Conservation (phyloP, 2,329 filamentous ascomycete species). For the Zymoseptoria brevis region DNA sequence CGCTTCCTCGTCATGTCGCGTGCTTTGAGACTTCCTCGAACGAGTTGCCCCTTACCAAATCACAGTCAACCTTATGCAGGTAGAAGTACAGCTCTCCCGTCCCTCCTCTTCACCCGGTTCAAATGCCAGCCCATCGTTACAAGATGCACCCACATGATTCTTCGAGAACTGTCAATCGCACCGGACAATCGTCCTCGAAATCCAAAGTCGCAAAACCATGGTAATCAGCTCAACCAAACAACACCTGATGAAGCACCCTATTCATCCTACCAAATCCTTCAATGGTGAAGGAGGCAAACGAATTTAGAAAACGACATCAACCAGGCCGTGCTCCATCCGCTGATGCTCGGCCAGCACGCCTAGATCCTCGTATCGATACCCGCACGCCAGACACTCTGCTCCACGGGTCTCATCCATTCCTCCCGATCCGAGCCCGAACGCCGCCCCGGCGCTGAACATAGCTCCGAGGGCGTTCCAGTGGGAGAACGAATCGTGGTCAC, state of each 20-base stretch:
- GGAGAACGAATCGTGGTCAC: background rate
- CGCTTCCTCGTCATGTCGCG: background rate
- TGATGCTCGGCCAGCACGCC: slow-evolving; percentile 19
- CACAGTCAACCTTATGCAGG: background rate
- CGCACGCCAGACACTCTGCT: slow-evolving; percentile 17
- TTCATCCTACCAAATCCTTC: too few relatives aligned
- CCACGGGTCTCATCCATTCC: background rate
- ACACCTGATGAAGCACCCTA: too few relatives aligned
- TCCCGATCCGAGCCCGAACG: background rate
- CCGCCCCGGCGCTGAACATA: background rate
- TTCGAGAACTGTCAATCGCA: background rate
- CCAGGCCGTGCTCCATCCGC: slow-evolving; percentile 14
- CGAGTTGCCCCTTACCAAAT: background rate
- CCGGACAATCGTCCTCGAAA: too few relatives aligned
- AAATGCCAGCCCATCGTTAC: background rate
- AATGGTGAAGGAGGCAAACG: background rate
- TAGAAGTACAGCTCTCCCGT: background rate
- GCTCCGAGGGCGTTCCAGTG: background rate
- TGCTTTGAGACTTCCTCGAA: background rate
- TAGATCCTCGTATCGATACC: slow-evolving; percentile 17
- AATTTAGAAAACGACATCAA: slow-evolving; percentile 15
- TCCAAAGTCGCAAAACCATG: too few relatives aligned
- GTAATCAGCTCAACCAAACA: too few relatives aligned
- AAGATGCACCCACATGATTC: background rate
- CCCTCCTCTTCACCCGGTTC: background rate